Conservation (phyloP, 2,329 filamentous ascomycete genomes). For the Thelonectria discophora region DNA sequence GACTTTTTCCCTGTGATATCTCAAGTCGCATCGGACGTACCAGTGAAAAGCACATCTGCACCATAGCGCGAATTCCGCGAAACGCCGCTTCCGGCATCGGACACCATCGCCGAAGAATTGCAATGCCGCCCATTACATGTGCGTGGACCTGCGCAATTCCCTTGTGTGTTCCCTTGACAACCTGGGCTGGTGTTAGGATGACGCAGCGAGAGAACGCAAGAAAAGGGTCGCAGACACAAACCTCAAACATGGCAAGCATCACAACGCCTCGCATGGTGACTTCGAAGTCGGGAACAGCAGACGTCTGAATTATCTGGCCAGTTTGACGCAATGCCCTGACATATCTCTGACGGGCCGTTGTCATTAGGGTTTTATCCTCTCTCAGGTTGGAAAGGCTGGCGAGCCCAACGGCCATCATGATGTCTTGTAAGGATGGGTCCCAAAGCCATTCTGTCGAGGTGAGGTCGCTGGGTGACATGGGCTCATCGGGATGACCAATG, state of each 20-base stretch:
- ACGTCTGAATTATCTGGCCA: slow-evolving; percentile 51
- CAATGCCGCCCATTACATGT: slow-evolving; percentile 68
- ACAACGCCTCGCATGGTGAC: slow-evolving; percentile 63
- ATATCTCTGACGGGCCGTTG: slow-evolving; percentile 62
- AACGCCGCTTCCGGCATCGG: slow-evolving; percentile 50
- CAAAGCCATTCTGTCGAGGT: slow-evolving; percentile 49
- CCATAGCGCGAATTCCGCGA: slow-evolving; percentile 60
- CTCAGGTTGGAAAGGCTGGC: slow-evolving; percentile 65
- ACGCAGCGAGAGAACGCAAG: slow-evolving; percentile 7
- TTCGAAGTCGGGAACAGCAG: slow-evolving; percentile 48
- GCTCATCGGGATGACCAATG: slow-evolving; percentile 61
- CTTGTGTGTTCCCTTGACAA: slow-evolving; percentile 57
- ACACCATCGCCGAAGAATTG: slow-evolving; percentile 60
- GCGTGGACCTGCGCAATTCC: slow-evolving; percentile 62
- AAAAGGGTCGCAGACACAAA: slow-evolving; percentile 44
- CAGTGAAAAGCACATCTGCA: slow-evolving; percentile 66
- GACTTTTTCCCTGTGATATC: background rate
- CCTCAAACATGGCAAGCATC: slow-evolving; percentile 69
- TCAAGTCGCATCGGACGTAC: slow-evolving; percentile 47
- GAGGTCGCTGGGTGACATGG: slow-evolving; percentile 50
- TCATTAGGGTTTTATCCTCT: slow-evolving; percentile 55
- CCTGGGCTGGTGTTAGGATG: slow-evolving; percentile 42
- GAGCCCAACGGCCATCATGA: slow-evolving; percentile 66
- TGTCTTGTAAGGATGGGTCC: slow-evolving; percentile 53
- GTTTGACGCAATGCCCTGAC: slow-evolving; percentile 61